Evolutionary conservation across 208 protist species (phyloP).

Genomic region (Acanthamoeba divionensis): DNA sequence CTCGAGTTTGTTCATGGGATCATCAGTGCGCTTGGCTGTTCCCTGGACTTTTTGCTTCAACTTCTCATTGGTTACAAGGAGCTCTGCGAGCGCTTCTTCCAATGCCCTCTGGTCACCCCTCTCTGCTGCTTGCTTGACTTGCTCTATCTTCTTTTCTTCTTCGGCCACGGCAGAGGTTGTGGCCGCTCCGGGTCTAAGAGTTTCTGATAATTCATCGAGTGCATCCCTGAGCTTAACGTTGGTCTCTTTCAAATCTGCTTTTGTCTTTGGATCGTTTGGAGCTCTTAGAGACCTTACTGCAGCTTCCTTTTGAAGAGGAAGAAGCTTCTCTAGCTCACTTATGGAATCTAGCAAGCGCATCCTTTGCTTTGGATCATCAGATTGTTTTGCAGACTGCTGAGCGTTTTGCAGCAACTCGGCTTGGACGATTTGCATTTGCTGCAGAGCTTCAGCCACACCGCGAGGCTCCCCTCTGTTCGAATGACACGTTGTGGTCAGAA

Average conservation of each 20-base stretch:
- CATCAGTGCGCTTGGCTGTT: not conserved
- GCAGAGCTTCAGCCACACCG: not conserved
- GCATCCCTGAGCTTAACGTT: not conserved
- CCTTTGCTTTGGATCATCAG: not conserved
- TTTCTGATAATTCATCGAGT: not conserved
- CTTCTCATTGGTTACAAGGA: not conserved
- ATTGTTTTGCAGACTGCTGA: not conserved
- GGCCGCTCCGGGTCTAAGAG: constrained; percentile 21
- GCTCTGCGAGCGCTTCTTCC: not conserved
- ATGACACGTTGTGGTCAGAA: too few species aligned
- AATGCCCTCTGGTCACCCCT: not conserved
- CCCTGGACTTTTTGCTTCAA: not conserved
- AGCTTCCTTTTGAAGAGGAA: not conserved
- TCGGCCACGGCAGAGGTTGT: not conserved
- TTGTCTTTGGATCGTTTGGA: not conserved
- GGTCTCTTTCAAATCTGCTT: not conserved
- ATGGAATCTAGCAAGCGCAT: not conserved
- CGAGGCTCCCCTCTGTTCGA: not conserved
- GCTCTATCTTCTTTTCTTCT: not conserved
- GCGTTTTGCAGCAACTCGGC: not conserved
- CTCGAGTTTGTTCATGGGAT: not conserved
- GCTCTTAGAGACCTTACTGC: too few species aligned
- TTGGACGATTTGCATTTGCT: not conserved
- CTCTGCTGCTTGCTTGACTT: not conserved
- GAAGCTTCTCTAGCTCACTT: not conserved